Conservation (phyloP, 1,284 basidiomycete genomes). For the Athelia sp. region DNA sequence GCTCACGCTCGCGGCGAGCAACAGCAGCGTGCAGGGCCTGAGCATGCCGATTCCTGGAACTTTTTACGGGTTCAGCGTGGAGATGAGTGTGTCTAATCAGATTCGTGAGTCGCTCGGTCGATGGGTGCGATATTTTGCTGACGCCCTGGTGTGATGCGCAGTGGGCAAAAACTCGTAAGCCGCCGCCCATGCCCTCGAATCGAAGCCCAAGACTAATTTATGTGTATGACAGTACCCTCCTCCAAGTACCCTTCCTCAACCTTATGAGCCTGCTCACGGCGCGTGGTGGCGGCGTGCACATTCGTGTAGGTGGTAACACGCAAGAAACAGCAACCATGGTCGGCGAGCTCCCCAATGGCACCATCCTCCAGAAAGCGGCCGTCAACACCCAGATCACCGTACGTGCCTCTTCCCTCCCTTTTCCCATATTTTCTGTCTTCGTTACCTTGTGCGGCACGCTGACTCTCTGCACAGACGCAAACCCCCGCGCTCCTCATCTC, state of each 20-base stretch:
- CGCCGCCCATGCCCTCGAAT: slow-evolving; percentile 17
- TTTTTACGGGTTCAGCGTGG: slow-evolving; percentile 69
- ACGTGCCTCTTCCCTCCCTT: too few species aligned
- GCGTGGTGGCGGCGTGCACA: slow-evolving; percentile 49
- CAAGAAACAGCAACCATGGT: slow-evolving; percentile 59
- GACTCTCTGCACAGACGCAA: slow-evolving; percentile 27
- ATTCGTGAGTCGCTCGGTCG: slow-evolving; percentile 55
- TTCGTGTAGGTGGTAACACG: slow-evolving; percentile 76
- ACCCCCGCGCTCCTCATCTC: slow-evolving; percentile 49
- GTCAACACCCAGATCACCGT: slow-evolving; percentile 16
- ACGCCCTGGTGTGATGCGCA: slow-evolving; percentile 14
- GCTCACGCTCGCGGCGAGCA: not conserved
- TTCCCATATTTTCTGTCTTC: too few species aligned
- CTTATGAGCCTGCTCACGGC: slow-evolving; percentile 63
- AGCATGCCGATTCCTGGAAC: slow-evolving; percentile 54
- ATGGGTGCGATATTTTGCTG: not conserved
- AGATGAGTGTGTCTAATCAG: slow-evolving; percentile 65
- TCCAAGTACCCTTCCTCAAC: slow-evolving; percentile 69
- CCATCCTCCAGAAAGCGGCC: slow-evolving; percentile 45
- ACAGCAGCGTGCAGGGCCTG: slow-evolving; percentile 21
- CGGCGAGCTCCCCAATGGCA: slow-evolving; percentile 35
- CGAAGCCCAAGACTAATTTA: slow-evolving; percentile 10
- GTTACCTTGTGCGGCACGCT: too few species aligned
- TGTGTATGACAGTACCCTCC: slow-evolving; percentile 32
- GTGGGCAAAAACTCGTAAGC: slow-evolving; percentile 50